phyloP scores from a whole-genome alignment of 257 asterid genomes.

The Phtheirospermum japonicum region DNA sequence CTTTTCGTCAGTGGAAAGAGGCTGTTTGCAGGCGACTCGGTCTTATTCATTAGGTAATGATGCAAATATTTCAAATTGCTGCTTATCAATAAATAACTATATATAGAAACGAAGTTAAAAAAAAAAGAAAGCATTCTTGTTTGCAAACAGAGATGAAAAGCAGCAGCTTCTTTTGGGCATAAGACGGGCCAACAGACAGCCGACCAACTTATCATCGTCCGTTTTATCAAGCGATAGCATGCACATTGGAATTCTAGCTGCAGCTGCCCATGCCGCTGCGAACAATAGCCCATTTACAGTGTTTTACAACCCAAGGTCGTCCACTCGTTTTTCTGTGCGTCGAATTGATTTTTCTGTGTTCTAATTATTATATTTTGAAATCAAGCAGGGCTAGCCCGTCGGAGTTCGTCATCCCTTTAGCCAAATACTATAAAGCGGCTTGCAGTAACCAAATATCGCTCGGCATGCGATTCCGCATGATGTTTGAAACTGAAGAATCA shows the following conservation, averaged over 20 bases:
- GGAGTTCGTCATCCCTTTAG: slow-evolving; percentile 89
- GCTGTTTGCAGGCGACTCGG: slow-evolving; percentile 87
- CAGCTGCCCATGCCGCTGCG: slow-evolving; percentile 79
- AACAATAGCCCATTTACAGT: slow-evolving; percentile 68
- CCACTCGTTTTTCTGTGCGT: neutral
- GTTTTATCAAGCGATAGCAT: slow-evolving; percentile 70
- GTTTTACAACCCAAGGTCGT: slow-evolving; percentile 67
- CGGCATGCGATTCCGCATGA: slow-evolving; percentile 96
- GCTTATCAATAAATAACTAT: neutral
- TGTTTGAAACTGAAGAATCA: slow-evolving; percentile 95
- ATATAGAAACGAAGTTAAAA: neutral
- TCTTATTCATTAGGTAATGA: slow-evolving; percentile 75
- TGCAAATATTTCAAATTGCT: neutral
- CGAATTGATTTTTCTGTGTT: neutral
- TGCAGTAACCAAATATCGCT: slow-evolving; percentile 83
- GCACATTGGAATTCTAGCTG: slow-evolving; percentile 76
- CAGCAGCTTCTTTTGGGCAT: slow-evolving; percentile 76
- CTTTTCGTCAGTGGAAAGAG: slow-evolving; percentile 90
- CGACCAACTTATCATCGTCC: slow-evolving; percentile 57
- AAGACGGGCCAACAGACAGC: slow-evolving; percentile 64
- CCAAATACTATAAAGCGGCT: slow-evolving; percentile 84
- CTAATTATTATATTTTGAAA: slow-evolving; percentile 1
- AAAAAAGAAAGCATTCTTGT: neutral
- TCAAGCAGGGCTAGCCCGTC: slow-evolving; percentile 89
- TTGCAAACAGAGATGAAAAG: slow-evolving; percentile 60